phyloP scores from a whole-genome alignment of 2,329 filamentous ascomycete species.

The Lachnellula arida region DNA sequence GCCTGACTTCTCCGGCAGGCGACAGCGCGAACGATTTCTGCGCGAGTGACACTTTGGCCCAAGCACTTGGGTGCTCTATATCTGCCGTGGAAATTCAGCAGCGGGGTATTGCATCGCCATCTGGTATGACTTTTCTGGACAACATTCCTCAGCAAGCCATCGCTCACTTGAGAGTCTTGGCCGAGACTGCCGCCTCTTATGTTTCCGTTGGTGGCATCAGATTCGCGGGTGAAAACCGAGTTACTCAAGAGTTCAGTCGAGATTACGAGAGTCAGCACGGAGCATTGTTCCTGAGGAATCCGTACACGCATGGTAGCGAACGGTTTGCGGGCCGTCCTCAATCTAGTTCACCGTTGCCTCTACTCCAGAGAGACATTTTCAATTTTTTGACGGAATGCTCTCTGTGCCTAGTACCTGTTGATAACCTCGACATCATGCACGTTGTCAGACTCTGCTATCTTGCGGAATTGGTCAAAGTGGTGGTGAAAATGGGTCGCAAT shows the following conservation, averaged over 20 bases:
- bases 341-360: conserved; percentile 35
- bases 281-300: conserved; percentile 56
- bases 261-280: conserved; percentile 69
- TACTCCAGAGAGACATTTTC: conserved; percentile 69
- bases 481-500: conserved; percentile 54
- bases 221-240: conserved; percentile 53
- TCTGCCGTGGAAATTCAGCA: conserved; percentile 88
- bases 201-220: conserved; percentile 69
- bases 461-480: conserved; percentile 82
- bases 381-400: conserved; percentile 77
- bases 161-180: conserved; percentile 81
- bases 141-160: conserved; percentile 79
- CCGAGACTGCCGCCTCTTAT: conserved; percentile 85
- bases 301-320: conserved; percentile 3
- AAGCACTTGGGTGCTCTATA: conserved; percentile 76
- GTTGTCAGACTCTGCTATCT: conserved; percentile 82
- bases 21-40: conserved; percentile 41
- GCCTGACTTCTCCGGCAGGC: background rate
- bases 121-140: conserved; percentile 71
- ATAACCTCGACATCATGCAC: conserved; percentile 71
- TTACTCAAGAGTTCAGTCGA: conserved; percentile 60
- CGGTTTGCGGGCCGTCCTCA: conserved; percentile 30
- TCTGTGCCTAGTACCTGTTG: conserved; percentile 62
- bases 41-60: conserved; percentile 55
- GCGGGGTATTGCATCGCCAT: conserved; percentile 71